phyloP scores from a whole-genome alignment of 2,329 filamentous ascomycete species.

The Cordyceps farinosa region DNA sequence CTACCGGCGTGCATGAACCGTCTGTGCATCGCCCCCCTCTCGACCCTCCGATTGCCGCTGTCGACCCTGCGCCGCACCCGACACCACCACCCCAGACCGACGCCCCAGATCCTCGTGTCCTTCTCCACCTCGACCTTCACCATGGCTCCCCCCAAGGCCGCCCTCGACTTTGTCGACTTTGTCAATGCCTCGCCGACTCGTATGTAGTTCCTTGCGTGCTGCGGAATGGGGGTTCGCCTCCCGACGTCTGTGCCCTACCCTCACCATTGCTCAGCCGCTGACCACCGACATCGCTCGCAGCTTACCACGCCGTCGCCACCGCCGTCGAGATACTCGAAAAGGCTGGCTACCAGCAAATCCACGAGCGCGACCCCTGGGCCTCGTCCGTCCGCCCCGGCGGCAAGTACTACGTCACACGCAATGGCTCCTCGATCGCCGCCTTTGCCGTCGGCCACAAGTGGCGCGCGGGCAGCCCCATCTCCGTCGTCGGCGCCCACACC shows the following conservation, averaged over 20 bases:
- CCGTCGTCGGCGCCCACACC: slow-evolving; percentile 94
- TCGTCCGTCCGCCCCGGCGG: slow-evolving; percentile 76
- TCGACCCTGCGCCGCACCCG: not conserved
- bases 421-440: slow-evolving; percentile 85
- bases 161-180: slow-evolving; percentile 85
- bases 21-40: not conserved
- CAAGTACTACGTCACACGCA: slow-evolving; percentile 95
- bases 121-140: slow-evolving; percentile 33
- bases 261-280: not conserved
- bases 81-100: not conserved
- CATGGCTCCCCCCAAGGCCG: slow-evolving; percentile 55
- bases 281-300: slow-evolving; percentile 42
- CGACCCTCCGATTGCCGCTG: not conserved
- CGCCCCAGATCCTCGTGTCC: slow-evolving; percentile 1
- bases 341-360: slow-evolving; percentile 83
- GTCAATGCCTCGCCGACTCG: slow-evolving; percentile 92
- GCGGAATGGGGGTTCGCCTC: too few relatives aligned
- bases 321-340: slow-evolving; percentile 71
- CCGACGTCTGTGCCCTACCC: too few relatives aligned
- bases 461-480: slow-evolving; percentile 84
- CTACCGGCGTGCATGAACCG: not conserved
- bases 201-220: slow-evolving; percentile 41
- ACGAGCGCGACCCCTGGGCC: slow-evolving; percentile 87
- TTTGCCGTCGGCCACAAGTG: slow-evolving; percentile 90
- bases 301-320: slow-evolving; percentile 88